Evolutionary conservation across 306 rosid species (phyloP).

Genomic region (Amphicarpaea edgeworthii): DNA sequence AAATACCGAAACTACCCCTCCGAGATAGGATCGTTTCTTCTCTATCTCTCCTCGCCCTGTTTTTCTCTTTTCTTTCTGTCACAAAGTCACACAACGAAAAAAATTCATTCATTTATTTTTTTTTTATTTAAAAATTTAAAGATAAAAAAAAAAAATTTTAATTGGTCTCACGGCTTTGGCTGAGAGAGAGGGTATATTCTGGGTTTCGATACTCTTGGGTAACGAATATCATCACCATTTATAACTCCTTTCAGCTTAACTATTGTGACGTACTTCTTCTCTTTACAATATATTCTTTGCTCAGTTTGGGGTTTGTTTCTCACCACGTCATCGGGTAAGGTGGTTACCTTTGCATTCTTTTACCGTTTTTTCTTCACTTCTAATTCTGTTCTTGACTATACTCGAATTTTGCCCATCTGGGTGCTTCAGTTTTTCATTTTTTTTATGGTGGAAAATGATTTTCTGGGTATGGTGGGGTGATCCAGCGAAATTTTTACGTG

Average conservation of each 20-base stretch:
- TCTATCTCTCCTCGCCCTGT: neutral
- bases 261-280: slow-evolving; percentile 34
- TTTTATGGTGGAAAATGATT: neutral
- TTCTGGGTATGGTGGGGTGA: slow-evolving; percentile 37
- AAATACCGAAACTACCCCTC: slow-evolving; percentile 61
- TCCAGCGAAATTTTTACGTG: slow-evolving; percentile 36
- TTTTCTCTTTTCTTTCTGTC: slow-evolving; percentile 23
- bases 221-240: slow-evolving; percentile 45
- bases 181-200: slow-evolving; percentile 65
- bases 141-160: slow-evolving; percentile 11
- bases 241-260: slow-evolving; percentile 42
- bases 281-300: slow-evolving; percentile 19
- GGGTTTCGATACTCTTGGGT: slow-evolving; percentile 56
- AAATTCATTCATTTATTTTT: slow-evolving; percentile 27
- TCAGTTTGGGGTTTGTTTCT: slow-evolving; percentile 24
- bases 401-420: slow-evolving; percentile 1
- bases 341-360: slow-evolving; percentile 1
- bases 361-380: slow-evolving; percentile 4
- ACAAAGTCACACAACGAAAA: no score
- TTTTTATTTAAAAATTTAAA: no score
- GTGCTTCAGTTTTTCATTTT: neutral
- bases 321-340: slow-evolving; percentile 42
- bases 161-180: neutral
- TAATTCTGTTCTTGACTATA: slow-evolving; percentile 31
- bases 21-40: slow-evolving; percentile 13